Conservation (phyloP, 345 rosid species). For the Toxicodendron radicans region DNA sequence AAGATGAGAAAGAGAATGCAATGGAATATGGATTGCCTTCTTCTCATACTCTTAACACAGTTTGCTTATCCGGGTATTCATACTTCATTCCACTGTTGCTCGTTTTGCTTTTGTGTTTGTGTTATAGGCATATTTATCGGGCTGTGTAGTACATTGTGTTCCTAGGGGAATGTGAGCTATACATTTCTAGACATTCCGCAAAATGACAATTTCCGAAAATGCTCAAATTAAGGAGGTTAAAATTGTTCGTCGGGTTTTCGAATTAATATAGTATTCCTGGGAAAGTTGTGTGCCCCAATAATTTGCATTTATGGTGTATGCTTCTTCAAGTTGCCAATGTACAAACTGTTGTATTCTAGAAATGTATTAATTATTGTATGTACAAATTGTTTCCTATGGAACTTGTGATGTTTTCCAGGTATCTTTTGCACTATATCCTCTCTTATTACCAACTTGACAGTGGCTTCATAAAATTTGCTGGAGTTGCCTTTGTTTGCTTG, state of each 20-base stretch:
- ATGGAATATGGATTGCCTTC: constrained; percentile 98
- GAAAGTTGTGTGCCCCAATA: not conserved
- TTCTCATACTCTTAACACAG: constrained; percentile 93
- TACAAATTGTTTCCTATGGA: constrained; percentile 3
- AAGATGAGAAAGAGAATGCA: constrained; percentile 96
- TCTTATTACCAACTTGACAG: constrained; percentile 39
- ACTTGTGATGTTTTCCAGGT: constrained; percentile 42
- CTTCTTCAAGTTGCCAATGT: constrained; percentile 3
- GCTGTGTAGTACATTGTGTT: not conserved
- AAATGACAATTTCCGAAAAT: not conserved
- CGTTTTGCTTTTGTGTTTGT: not conserved
- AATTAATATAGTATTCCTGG: not conserved
- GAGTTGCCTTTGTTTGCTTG: constrained; percentile 59
- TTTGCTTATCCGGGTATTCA: constrained; percentile 86
- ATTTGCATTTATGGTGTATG: too few species aligned
- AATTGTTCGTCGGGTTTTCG: constrained; percentile 2
- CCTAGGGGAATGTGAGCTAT: not conserved
- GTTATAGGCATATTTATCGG: not conserved
- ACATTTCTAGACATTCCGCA: not conserved
- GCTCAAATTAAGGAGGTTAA: not conserved
- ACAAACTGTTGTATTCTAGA: not conserved
- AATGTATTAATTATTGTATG: not conserved
- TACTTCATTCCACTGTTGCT: constrained; percentile 15
- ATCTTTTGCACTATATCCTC: constrained; percentile 63
- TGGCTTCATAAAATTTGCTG: constrained; percentile 42